Base-by-base conservation (phyloP, 2,329 filamentous ascomycete species). In the Pseudopithomyces maydicus region DNA sequence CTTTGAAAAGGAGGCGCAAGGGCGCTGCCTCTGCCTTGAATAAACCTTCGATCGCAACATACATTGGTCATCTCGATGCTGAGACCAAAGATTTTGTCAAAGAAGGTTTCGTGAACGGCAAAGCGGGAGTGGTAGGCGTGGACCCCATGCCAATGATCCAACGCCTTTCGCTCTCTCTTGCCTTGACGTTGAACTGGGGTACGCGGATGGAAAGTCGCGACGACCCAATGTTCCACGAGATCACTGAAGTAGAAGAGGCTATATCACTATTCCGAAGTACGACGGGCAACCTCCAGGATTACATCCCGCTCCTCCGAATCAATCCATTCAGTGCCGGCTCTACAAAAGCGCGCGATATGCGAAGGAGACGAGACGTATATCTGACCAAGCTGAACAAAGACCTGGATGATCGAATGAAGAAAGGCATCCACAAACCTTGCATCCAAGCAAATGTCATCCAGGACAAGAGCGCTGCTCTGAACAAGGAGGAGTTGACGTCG, bases 101-200 rank as follows among this genome's bases (percentile, higher is more conserved):
- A 43, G 88, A 90, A 57, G 80, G 87, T 0, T 78, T 84, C 55
- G 78, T 80, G 19, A 84, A 87, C 58, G 87, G 87, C 2, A 75
- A 82, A 6, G 79, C 77, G 1, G 87, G 87, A 0, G 73, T 74
- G 1, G 75, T 75, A 1, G 79, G 84, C 0, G 81, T 89, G 0
- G 85, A 90, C 54, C 86, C 87, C 0, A 86, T 88, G 84, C 85
- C 86, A 0, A 86, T 88, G 82, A 88, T 89, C 44, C 87, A 89
- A 64, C 82, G 87, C 0, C 78, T 89, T 0, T 84, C 81, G 12
- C 74, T 89, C 3, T 87, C 83, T n/a, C 77, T 89, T 2, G 82
- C 85, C 0, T 71, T 89, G 23, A 89, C 87, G 0, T 75, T 89
- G 15, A 89, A 89, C 67, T 90, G 86, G 85, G 88, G 87, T 0